These are phyloP conservation scores for Fusarium concolor DNA, from an alignment of 2,329 filamentous ascomycete genomes.

Conservation along the genomic window DNA sequence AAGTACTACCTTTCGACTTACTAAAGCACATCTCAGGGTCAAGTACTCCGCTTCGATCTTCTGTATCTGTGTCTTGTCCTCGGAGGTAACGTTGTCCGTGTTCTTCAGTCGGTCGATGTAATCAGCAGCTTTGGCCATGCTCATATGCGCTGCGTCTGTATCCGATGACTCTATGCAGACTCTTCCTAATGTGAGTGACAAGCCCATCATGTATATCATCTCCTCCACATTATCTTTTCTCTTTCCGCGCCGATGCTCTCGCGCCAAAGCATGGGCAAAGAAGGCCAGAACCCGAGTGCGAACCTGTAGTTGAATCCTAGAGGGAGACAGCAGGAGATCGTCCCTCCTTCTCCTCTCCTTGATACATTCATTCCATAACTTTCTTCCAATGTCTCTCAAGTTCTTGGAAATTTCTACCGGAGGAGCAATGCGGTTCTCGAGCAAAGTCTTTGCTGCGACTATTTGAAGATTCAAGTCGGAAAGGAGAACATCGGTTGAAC, in stretches of 20 bases:
- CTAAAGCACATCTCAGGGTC: conserved; percentile 73
- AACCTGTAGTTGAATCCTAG: conserved; percentile 50
- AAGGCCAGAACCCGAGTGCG: conserved; percentile 70
- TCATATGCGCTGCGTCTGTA: conserved; percentile 66
- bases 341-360: conserved; percentile 55
- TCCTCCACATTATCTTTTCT: conserved; percentile 49
- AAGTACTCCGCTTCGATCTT: conserved; percentile 71
- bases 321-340: conserved; percentile 35
- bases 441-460: conserved; percentile 33
- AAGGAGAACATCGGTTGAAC: conserved; percentile 55
- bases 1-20: conserved; percentile 52
- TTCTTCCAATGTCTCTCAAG: conserved; percentile 67
- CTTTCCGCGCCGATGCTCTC: conserved; percentile 49
- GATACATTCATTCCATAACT: conserved; percentile 76
- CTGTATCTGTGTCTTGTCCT: conserved; percentile 18
- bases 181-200: conserved; percentile 75
- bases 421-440: background rate
- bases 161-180: conserved; percentile 62
- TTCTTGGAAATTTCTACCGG: conserved; percentile 47
- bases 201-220: conserved; percentile 69
- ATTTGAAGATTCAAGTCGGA: conserved; percentile 48
- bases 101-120: conserved; percentile 55
- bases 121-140: conserved; percentile 72
- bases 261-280: conserved; percentile 71
- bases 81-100: background rate